Conservation (phyloP, 140 eudicot genomes). For the Bidens hawaiensis region DNA sequence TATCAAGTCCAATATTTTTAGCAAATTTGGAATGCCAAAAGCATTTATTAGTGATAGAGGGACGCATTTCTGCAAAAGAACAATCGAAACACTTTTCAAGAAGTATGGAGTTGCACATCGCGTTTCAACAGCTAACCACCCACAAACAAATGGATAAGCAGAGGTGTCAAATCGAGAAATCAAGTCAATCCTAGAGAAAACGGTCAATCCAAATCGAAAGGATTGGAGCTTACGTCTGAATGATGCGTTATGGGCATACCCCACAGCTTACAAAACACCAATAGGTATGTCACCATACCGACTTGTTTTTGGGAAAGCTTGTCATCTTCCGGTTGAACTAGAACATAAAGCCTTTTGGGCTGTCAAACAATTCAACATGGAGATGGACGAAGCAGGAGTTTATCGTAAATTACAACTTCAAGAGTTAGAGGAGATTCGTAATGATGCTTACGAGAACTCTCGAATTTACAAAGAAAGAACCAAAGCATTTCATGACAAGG, state of each 20-base stretch:
- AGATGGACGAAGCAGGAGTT: neutral
- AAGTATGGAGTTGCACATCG: slow-evolving; percentile 1
- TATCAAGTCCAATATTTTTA: neutral
- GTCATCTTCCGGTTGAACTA: neutral
- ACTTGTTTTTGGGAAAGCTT: slow-evolving; percentile 3
- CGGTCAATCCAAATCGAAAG: slow-evolving; percentile 3
- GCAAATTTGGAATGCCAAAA: neutral
- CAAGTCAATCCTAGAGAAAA: neutral
- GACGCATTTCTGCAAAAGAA: neutral
- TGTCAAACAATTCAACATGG: neutral
- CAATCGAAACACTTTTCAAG: neutral
- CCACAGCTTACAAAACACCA: neutral
- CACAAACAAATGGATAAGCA: neutral
- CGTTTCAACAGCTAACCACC: neutral
- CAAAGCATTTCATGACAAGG: slow-evolving; percentile 5
- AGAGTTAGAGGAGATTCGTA: slow-evolving; percentile 8
- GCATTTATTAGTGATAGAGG: slow-evolving; percentile 8
- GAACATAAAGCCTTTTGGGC: neutral
- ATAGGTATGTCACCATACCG: slow-evolving; percentile 3
- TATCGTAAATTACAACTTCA: neutral
- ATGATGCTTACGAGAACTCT: slow-evolving; percentile 12
- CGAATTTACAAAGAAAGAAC: slow-evolving; percentile 1
- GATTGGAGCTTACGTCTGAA: neutral
- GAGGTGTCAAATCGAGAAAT: slow-evolving; percentile 7
- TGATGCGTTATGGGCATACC: slow-evolving; percentile 4